phyloP scores from a whole-genome alignment of 1,139 yeast species.

The Taphrina sp. region DNA sequence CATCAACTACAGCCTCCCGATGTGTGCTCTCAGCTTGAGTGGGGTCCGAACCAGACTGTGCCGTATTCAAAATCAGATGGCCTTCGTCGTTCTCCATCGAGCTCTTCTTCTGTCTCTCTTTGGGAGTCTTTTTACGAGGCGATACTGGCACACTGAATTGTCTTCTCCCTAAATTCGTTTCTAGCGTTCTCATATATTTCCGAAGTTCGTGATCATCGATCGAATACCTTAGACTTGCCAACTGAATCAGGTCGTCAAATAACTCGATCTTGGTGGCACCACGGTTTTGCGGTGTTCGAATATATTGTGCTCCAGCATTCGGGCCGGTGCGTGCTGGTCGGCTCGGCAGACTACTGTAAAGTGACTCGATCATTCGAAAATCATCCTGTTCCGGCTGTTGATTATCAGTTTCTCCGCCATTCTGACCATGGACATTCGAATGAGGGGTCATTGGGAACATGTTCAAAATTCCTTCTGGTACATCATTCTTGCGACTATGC shows the following conservation, averaged over 20 bases:
- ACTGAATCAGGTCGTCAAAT: conserved; percentile 15
- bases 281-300: conserved; percentile 1
- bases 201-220: conserved; percentile 5
- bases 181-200: too few relatives aligned
- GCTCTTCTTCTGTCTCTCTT: too few relatives aligned
- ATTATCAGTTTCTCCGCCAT: background rate
- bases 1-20: too few relatives aligned
- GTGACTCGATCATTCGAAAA: background rate
- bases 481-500: background rate
- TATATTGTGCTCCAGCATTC: conserved; percentile 7
- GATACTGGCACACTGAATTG: too few relatives aligned
- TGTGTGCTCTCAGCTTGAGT: too few relatives aligned
- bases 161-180: too few relatives aligned
- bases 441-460: too few relatives aligned
- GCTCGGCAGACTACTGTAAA: background rate
- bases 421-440: background rate
- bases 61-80: too few relatives aligned
- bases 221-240: conserved; percentile 10
- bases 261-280: too few relatives aligned
- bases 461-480: conserved; percentile 12
- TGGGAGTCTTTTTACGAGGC: too few relatives aligned
- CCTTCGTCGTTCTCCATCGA: too few relatives aligned
- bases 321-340: background rate
- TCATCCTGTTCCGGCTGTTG: background rate
- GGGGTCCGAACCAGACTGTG: too few relatives aligned